Percentiles rank a stretch among this genome's conserved stretches.
phyloP scores from a whole-genome alignment of 805 yeast species.

The Pichia nanzhaoensis region DNA sequence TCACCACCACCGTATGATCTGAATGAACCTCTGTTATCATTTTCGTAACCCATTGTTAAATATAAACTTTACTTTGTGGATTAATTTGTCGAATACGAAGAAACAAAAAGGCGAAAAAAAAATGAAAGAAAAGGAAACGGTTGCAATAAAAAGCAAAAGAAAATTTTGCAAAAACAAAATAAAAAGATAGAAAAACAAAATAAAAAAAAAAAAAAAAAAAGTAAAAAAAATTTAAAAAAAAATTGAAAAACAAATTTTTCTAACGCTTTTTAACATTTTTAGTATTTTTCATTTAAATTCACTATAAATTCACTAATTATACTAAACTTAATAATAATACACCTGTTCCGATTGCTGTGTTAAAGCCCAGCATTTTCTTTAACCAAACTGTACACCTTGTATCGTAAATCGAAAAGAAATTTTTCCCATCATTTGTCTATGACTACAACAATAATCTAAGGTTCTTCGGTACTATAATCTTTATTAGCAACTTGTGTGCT shows the following conservation, averaged over 20 bases:
- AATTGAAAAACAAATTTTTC: background rate
- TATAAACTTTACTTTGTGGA: background rate
- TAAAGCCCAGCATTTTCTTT: too few species aligned
- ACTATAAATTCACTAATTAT: background rate
- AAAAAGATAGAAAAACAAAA: background rate
- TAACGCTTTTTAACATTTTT: background rate
- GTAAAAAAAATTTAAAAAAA: background rate
- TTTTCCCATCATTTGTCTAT: too few species aligned
- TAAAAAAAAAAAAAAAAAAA: background rate
- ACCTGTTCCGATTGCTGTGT: too few species aligned
- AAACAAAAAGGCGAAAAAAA: background rate
- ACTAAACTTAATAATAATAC: too few species aligned
- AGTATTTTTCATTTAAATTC: background rate
- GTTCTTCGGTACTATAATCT: constrained; percentile 44
- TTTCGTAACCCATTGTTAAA: constrained; percentile 35
- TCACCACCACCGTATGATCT: constrained; percentile 35
- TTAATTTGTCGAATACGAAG: background rate
- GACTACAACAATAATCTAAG: constrained; percentile 23
- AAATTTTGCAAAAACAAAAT: too few species aligned
- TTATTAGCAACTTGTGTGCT: constrained; percentile 47
- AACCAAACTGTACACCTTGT: too few species aligned
- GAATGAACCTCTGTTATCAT: constrained; percentile 30
- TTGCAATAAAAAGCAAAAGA: background rate
- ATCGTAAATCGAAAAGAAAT: too few species aligned
- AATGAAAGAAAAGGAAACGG: background rate